Percentiles rank a stretch among this genome's conserved stretches.
Evolutionary conservation across 345 rosid species (phyloP).

Genomic region (Citrus mangshanensis): DNA sequence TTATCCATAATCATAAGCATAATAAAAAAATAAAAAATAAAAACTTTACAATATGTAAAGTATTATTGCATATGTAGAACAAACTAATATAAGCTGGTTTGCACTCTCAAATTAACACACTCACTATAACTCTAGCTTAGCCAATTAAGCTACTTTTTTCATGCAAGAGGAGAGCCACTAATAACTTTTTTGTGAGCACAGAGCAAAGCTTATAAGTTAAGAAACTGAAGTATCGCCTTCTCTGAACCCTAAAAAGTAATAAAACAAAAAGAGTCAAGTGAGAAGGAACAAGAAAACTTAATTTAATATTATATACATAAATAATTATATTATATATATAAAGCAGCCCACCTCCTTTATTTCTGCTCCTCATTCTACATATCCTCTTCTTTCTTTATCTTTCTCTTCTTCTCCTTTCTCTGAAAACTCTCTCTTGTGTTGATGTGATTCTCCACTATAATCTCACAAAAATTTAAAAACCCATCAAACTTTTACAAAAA

Average conservation of each 20-base stretch:
- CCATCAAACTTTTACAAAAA: slow-evolving; percentile 46
- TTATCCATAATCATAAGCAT: not conserved
- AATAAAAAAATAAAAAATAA: not conserved
- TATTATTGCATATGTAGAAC: slow-evolving; percentile 18
- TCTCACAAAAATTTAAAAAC: slow-evolving; percentile 26
- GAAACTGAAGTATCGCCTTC: slow-evolving; percentile 27
- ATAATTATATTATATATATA: slow-evolving; percentile 29
- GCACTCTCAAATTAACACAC: slow-evolving; percentile 2
- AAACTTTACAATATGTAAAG: not conserved
- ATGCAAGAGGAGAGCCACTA: slow-evolving; percentile 23
- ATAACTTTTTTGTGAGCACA: slow-evolving; percentile 7
- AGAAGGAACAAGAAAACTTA: slow-evolving; percentile 33
- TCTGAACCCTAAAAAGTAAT: slow-evolving; percentile 55
- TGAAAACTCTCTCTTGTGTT: slow-evolving; percentile 18
- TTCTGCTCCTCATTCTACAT: slow-evolving; percentile 45
- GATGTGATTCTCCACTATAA: slow-evolving; percentile 54
- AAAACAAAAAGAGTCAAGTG: slow-evolving; percentile 56
- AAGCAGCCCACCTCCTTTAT: slow-evolving; percentile 58
- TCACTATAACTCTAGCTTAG: not conserved
- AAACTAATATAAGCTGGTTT: slow-evolving; percentile 18
- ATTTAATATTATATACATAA: not conserved
- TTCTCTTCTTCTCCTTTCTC: slow-evolving; percentile 29
- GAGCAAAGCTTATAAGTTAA: slow-evolving; percentile 43
- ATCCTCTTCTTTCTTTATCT: slow-evolving; percentile 24
- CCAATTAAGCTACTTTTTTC: slow-evolving; percentile 5